Conservation (phyloP, 768 basidiomycete genomes). For the Lentinula sp. region DNA sequence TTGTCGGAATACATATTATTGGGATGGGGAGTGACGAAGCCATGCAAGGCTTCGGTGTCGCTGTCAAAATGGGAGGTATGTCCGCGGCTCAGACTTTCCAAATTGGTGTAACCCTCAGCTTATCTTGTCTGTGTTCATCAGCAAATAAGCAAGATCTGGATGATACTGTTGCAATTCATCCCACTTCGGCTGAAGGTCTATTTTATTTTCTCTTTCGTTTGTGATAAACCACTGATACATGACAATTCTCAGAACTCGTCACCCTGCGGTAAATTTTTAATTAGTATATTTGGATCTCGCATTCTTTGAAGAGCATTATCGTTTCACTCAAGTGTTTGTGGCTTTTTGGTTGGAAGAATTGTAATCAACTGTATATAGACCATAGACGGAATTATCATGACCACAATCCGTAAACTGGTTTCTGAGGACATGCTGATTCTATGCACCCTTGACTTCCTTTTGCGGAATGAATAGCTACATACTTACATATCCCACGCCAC, state of each 20-base stretch:
- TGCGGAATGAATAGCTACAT: no score
- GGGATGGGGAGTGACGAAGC: slow-evolving; percentile 91
- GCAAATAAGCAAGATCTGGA: slow-evolving; percentile 81
- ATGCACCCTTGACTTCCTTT: no score
- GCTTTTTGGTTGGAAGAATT: no score
- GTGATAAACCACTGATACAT: slow-evolving; percentile 11
- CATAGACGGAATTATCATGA: no score
- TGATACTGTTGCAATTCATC: slow-evolving; percentile 88
- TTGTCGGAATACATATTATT: slow-evolving; percentile 94
- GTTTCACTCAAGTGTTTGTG: no score
- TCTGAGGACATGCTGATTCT: no score
- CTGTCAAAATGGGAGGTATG: slow-evolving; percentile 87
- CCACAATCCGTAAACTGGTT: no score
- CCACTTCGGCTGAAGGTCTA: slow-evolving; percentile 78
- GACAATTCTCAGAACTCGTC: slow-evolving; percentile 40
- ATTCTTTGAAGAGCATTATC: no score
- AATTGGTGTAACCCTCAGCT: background rate
- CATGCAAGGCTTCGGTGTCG: slow-evolving; percentile 95
- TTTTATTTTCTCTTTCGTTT: slow-evolving; percentile 4
- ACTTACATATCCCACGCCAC: background rate
- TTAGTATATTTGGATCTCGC: background rate
- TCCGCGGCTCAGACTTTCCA: background rate
- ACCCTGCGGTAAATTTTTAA: slow-evolving; percentile 46
- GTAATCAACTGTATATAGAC: no score
- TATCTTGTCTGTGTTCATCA: slow-evolving; percentile 15